These are phyloP conservation scores for Karstenula rhodostoma DNA, from an alignment of 2,329 filamentous ascomycete species.

Conservation along the genomic window DNA sequence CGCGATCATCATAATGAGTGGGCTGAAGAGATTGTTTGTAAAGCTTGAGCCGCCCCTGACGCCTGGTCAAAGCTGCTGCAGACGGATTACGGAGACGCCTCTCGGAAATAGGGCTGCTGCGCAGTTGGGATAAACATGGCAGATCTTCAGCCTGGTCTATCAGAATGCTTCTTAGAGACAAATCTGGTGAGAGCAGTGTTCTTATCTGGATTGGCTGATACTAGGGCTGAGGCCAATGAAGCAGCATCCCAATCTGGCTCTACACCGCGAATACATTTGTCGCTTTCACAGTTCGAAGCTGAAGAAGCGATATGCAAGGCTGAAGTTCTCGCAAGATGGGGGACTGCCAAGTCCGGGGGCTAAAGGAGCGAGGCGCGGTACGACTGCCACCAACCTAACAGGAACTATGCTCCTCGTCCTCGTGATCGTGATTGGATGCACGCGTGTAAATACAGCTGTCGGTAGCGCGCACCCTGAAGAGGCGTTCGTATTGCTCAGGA, in stretches of 20 bases:
- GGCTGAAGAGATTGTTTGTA: background rate
- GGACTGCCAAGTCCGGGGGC: background rate
- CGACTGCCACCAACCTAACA: background rate
- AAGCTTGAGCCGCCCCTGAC: background rate
- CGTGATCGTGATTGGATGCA: background rate
- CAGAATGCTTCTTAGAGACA: background rate
- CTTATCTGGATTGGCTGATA: background rate
- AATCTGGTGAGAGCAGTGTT: background rate
- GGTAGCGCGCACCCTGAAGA: background rate
- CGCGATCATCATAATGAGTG: background rate
- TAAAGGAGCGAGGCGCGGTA: background rate
- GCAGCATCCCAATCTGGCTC: background rate
- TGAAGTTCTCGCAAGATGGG: constrained; percentile 1
- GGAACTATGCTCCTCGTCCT: background rate
- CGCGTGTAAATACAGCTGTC: background rate
- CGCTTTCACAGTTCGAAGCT: background rate
- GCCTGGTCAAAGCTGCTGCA: background rate
- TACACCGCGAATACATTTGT: background rate
- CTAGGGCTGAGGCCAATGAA: background rate
- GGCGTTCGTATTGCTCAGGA: background rate
- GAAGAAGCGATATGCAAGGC: background rate
- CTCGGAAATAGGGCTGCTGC: background rate
- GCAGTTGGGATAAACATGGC: background rate
- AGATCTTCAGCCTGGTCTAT: constrained; percentile 6
- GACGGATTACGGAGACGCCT: background rate